Percentiles rank a stretch among this genome's conserved stretches.
Evolutionary conservation across 441 rosid species (phyloP).

Genomic region (Erodium trifolium): DNA sequence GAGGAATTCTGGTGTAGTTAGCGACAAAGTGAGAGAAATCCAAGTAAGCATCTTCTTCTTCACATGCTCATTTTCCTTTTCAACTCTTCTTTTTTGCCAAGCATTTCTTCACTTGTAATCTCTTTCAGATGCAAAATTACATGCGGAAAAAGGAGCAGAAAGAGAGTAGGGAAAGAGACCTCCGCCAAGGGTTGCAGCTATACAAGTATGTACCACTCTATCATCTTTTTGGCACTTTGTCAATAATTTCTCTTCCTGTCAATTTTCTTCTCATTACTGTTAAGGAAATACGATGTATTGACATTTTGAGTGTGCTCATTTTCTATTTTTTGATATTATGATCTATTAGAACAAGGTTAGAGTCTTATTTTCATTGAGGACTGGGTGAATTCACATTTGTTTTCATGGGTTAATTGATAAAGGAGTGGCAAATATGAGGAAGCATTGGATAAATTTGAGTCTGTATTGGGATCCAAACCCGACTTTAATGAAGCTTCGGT

Average conservation of each 20-base stretch:
- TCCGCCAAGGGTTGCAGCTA: slow-evolving; percentile 69
- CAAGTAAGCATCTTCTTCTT: slow-evolving; percentile 41
- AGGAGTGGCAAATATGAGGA: slow-evolving; percentile 76
- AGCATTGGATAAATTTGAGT: slow-evolving; percentile 83
- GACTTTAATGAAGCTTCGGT: slow-evolving; percentile 64
- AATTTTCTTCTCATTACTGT: no score
- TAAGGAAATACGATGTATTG: no score
- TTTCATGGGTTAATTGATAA: slow-evolving; percentile 11
- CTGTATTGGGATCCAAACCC: slow-evolving; percentile 85
- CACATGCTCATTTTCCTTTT: not conserved
- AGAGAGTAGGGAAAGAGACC: slow-evolving; percentile 57
- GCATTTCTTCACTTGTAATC: not conserved
- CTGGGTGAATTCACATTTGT: no score
- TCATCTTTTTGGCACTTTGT: not conserved
- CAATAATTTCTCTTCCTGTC: no score
- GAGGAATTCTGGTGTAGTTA: slow-evolving; percentile 80
- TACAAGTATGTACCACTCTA: slow-evolving; percentile 40
- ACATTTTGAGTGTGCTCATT: no score
- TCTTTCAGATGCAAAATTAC: slow-evolving; percentile 69
- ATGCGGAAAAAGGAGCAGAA: slow-evolving; percentile 66
- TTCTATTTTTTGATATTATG: no score
- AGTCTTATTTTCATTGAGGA: no score
- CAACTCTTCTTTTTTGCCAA: no score
- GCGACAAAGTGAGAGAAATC: slow-evolving; percentile 73
- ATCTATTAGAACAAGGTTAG: no score